Evolutionary conservation across 345 rosid species (phyloP), one percentile per base, ranked within the genome.

Genomic region (Rhodamnia argentea): DNA sequence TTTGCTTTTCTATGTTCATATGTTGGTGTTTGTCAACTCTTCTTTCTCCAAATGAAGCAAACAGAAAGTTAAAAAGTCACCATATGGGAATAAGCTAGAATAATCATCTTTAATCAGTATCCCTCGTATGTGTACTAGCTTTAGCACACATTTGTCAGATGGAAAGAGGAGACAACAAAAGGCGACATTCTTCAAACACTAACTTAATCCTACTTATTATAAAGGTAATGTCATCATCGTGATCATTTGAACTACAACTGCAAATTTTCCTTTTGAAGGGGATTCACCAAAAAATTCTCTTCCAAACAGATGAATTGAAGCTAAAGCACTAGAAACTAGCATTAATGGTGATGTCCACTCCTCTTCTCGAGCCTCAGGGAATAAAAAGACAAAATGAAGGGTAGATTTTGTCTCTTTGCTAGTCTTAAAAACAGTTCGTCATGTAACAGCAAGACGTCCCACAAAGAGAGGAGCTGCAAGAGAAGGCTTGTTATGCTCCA

Each of bases 401-500:
- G 78, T 32, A 8, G 32, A 7, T 32, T 13, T 83, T 53, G 15
- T 83, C 56, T 29, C 56, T 83, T 26, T 26, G 50, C 26, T 83
- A 47, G 40, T 53, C 58, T 53, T 32, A 11, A 24, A 20, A 22
- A 51, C 9, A 51, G 10, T 15, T 14, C 14, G 40, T 83, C 50
- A 83, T 56, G 64, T 53, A 29, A 83, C 94, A 52, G 88, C 91
- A 60, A 91, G 90, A 13, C 88, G 85, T 82, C 88, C 88, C 62
- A 51, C 87, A 29, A 90, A 85, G 56, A 83, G 87, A 40, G 89
- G 60, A 59, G 53, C 83, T 12, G 14, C 55, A 52, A 90, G 37
- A 40, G 92, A 88, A 29, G 88, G 58, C 44, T 90, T 86, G 0
- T 78, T 57, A 24, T 83, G 89, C 83, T 92, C 91, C 85, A 88